These are phyloP conservation scores for Diplodia intermedia DNA, from an alignment of 2,329 filamentous ascomycete genomes.

Conservation along the genomic window DNA sequence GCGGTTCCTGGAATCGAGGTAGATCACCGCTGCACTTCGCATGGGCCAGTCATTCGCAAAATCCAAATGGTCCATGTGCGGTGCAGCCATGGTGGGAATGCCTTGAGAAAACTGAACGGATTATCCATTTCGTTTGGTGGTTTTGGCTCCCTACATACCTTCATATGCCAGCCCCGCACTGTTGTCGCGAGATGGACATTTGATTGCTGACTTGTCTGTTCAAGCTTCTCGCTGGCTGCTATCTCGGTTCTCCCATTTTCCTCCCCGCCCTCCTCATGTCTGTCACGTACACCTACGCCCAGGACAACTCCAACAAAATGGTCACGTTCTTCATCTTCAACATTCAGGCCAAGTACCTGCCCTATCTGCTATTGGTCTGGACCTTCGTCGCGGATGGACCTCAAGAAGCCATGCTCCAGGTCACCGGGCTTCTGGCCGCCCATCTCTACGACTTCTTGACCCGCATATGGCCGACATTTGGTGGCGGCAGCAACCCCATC, in stretches of 20 bases:
- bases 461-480: constrained; percentile 86
- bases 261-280: constrained; percentile 74
- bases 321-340: constrained; percentile 82
- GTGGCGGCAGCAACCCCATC: constrained; percentile 79
- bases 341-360: constrained; percentile 81
- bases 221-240: constrained; percentile 56
- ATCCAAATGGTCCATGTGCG: constrained; percentile 53
- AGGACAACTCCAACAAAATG: constrained; percentile 81
- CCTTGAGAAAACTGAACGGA: constrained; percentile 61
- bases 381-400: constrained; percentile 73
- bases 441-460: constrained; percentile 92
- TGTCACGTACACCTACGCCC: constrained; percentile 81
- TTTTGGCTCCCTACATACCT: constrained; percentile 71
- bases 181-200: neutral
- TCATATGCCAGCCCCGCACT: neutral
- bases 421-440: constrained; percentile 82
- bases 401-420: constrained; percentile 65
- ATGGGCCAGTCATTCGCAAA: constrained; percentile 60
- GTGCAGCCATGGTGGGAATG: constrained; percentile 60
- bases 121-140: constrained; percentile 63
- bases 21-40: constrained; percentile 60
- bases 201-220: constrained; percentile 14
- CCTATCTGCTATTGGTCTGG: constrained; percentile 78
- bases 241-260: constrained; percentile 62
- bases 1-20: constrained; percentile 63